Evolutionary conservation across 2,329 filamentous ascomycete species (phyloP), one percentile per base, ranked within the genome.

Genomic region (Stagonosporopsis rhizophila): DNA sequence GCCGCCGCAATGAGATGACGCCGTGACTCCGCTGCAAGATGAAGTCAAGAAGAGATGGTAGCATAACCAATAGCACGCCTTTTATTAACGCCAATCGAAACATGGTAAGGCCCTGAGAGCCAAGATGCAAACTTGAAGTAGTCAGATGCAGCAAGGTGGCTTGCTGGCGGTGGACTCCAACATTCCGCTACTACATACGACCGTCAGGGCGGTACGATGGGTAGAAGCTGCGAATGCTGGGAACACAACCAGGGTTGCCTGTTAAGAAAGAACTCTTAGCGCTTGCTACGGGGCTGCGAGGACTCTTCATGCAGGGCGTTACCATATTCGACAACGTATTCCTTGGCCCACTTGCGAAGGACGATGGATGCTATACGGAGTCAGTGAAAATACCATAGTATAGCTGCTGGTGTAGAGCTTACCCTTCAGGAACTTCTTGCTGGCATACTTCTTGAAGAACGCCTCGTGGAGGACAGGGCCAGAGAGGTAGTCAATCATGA

Each of bases 371-470:
- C 93, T 96, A 56, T 12, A 17, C 6, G 4, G 25, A 40, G 52
- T 69, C 61, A 72, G 66, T 42, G 7, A 22, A 2, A 8, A 32
- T 35, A 11, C 14, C 4, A 14, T 25, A 4, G 32, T 25, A n/a
- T 28, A 28, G 20, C 32, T 34, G 15, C 17, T 23, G 52, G 20
- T 17, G 15, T 32, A 15, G 14, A 4, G 48, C 84, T 80, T 87
- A 96, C 94, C 93, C 82, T 99, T 99, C 70, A 98, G 81, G 80
- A 98, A 99, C 80, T 96, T 97, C 84, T 98, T 99, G 86, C 92
- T 96, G 53, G 95, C 95, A 77, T 99, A 99, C 80, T 99, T 99
- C 86, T 96, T 96, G 85, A 97, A 98, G 83, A 99, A 97, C 34
- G 95, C 96, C 76, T 98, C 94, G 73, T 99, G 95, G 39, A 89